Evolutionary conservation across 2,329 filamentous ascomycete genomes (phyloP), one percentile per base, ranked within the genome.

Genomic region (Talaromyces amestolkiae): DNA sequence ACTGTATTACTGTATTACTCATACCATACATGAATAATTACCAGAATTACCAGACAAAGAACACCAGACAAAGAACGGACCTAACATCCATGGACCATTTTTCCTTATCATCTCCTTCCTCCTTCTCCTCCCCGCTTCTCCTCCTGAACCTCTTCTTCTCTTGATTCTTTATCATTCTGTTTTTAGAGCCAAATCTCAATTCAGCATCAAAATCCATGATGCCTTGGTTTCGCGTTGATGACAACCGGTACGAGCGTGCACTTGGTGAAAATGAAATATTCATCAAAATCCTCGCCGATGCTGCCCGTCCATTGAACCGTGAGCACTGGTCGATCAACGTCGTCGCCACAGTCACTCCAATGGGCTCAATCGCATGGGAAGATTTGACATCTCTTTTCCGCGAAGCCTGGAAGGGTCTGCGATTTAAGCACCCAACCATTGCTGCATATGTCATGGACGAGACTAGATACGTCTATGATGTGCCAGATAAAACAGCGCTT

Each of bases 321-420:
- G 75, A 77, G 64, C 71, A 76, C 63, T 76, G 76, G 75, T 67
- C 75, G 17, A 67, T 77, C 58, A 72, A 72, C 31, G 68, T 69
- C 3, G 68, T 69, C 1, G 68, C 68, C 49, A 62, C 65, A 49
- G 62, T 75, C 63, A 60, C 56, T 19, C 65, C 68, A 11, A 60
- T 35, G 2, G 62, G 58, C 27, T 22, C 31, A 3, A 19, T 66
- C 10, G 56, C 43, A 9, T 41, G 47, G 27, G 51, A 65, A 24
- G 31, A 58, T n/a, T 13, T 63, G 17, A 3, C 17, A 37, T 15
- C 9, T 39, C 33, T 61, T 10, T 56, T 70, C 17, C 54, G 22
- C 19, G 31, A 58, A 33, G 66, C 63, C 11, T 71, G 70, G 67
- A 66, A 53, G 33, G 31, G 45, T 10, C 43, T 72, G 22, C 70